Conservation (phyloP, 1,139 yeast species). For the Taiozyma sp. region DNA sequence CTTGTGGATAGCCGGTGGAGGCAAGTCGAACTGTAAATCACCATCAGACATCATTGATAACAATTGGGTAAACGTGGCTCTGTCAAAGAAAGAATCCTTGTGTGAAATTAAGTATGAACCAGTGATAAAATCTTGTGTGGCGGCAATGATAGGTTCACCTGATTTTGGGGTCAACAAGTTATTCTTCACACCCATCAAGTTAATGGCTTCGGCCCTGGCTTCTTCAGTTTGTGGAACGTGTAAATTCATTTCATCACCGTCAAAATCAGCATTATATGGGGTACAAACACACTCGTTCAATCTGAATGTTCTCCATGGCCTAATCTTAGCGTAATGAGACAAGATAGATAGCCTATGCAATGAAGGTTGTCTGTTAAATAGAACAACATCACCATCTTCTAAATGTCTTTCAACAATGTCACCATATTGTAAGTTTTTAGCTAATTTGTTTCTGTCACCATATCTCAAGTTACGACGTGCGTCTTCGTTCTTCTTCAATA, state of each 20-base stretch:
- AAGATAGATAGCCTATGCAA: conserved; percentile 90
- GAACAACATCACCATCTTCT: conserved; percentile 94
- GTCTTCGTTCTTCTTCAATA: conserved; percentile 76
- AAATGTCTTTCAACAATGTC: conserved; percentile 97
- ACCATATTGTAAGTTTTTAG: conserved; percentile 74
- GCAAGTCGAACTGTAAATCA: conserved; percentile 78
- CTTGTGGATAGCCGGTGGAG: conserved; percentile 91
- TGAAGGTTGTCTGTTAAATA: conserved; percentile 97
- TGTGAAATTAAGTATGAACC: conserved; percentile 91
- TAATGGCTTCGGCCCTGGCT: conserved; percentile 97
- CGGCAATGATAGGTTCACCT: conserved; percentile 99
- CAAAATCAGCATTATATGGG: conserved; percentile 98
- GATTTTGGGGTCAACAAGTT: conserved; percentile 93
- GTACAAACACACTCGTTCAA: conserved; percentile 99
- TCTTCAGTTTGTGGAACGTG: conserved; percentile 99
- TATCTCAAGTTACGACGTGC: conserved; percentile 86
- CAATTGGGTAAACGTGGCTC: conserved; percentile 79
- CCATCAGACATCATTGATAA: conserved; percentile 98
- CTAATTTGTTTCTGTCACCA: conserved; percentile 79
- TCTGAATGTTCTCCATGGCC: conserved; percentile 98
- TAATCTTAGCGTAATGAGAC: conserved; percentile 91
- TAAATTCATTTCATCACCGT: conserved; percentile 99
- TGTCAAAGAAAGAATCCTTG: conserved; percentile 88
- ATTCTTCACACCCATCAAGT: conserved; percentile 96
- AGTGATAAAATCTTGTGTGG: conserved; percentile 98